Evolutionary conservation across 768 basidiomycete species (phyloP).

Genomic region (Candolleomyces eurysporus): DNA sequence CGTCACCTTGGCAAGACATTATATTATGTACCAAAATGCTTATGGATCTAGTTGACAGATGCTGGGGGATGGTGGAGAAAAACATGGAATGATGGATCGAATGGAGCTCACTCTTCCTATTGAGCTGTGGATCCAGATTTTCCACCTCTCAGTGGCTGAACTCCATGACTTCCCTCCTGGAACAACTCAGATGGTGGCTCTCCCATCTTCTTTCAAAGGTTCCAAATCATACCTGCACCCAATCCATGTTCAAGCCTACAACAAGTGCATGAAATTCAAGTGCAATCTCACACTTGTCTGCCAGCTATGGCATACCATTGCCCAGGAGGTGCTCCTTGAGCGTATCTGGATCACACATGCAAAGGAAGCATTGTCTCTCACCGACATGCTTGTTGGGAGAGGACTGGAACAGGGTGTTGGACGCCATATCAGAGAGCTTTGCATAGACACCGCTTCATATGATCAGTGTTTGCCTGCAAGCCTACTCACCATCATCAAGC

Average conservation of each 20-base stretch:
- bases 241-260: conserved; percentile 40
- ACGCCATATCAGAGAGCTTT: conserved; percentile 57
- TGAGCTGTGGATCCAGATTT: conserved; percentile 63
- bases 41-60: no score
- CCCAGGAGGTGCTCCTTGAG: conserved; percentile 59
- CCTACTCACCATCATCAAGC: conserved; percentile 66
- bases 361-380: conserved; percentile 22
- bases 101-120: conserved; percentile 49
- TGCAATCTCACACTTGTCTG: conserved; percentile 51
- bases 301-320: conserved; percentile 50
- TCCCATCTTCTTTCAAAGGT: conserved; percentile 40
- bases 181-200: no score
- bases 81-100: no score
- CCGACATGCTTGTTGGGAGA: conserved; percentile 9
- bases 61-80: no score
- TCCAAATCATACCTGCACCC: conserved; percentile 41
- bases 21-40: no score
- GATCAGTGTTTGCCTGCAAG: conserved; percentile 66
- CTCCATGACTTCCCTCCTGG: no score
- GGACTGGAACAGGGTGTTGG: conserved; percentile 16
- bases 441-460: conserved; percentile 68
- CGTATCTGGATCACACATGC: conserved; percentile 66
- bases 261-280: conserved; percentile 47
- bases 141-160: conserved; percentile 48
- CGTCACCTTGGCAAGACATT: no score